Conservation (phyloP, 1,284 basidiomycete species). For the Farysia itapuensis region DNA sequence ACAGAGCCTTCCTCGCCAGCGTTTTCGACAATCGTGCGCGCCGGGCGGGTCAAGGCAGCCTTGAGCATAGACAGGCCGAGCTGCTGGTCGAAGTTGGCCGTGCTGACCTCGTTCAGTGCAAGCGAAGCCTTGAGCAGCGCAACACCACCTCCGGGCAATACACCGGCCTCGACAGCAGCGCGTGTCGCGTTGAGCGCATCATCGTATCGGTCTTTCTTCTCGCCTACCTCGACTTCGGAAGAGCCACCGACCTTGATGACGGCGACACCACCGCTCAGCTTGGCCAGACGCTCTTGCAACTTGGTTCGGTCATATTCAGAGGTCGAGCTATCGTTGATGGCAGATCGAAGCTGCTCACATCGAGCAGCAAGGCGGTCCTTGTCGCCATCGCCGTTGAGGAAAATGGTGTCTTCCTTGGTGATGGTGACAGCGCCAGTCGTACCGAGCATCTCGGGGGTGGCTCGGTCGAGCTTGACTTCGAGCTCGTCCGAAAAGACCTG, state of each 20-base stretch:
- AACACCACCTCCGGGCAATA: conserved; percentile 85
- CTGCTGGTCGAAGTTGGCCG: conserved; percentile 95
- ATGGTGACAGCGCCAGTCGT: conserved; percentile 88
- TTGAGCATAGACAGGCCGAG: conserved; percentile 92
- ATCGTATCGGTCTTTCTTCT: conserved; percentile 99
- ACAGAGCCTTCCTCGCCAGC: conserved; percentile 93
- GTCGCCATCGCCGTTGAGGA: conserved; percentile 78
- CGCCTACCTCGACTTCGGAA: conserved; percentile 92
- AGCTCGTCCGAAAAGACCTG: conserved; percentile 98
- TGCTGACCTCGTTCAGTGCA: conserved; percentile 75
- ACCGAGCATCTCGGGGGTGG: conserved; percentile 85
- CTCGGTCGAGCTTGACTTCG: conserved; percentile 94
- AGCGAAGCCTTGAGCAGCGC: conserved; percentile 87
- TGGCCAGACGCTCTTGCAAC: conserved; percentile 94
- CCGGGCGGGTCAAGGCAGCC: conserved; percentile 74
- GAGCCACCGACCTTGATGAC: conserved; percentile 97
- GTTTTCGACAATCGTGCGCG: conserved; percentile 87
- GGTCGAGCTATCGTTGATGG: conserved; percentile 80
- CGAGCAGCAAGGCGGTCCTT: conserved; percentile 52
- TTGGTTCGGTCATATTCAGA: conserved; percentile 93
- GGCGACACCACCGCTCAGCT: conserved; percentile 91
- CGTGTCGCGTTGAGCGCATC: conserved; percentile 96
- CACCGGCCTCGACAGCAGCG: conserved; percentile 96
- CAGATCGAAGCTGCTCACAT: conserved; percentile 89
- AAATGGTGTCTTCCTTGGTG: conserved; percentile 97